Base-by-base conservation (phyloP, 441 rosid species). In the Pelargonium australe region DNA sequence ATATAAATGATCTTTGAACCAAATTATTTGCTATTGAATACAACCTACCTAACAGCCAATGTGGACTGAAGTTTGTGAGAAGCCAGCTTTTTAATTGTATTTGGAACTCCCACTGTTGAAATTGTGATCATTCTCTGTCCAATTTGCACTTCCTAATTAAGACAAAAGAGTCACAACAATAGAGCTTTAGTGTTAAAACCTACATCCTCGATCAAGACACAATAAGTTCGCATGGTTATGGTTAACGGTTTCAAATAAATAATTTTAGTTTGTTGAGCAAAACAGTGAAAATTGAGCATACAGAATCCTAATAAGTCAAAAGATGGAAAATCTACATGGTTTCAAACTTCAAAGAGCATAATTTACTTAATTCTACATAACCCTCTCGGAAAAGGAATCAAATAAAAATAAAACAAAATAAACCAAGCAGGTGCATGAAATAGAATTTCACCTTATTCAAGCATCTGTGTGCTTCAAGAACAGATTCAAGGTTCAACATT, bases 71-170 rank as follows among this genome's bases (percentile, higher is more conserved):
- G 96, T 73, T 95, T 95, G 75, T 85, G 87, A 82, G 96, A 77
- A 71, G 96, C 96, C 75, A 95, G 89, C 81, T 78, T 95, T 75
- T 84, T 88, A 63, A 95, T 87, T 65, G 99, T 91, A 86, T 92
- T 95, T 3, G 99, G 99, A 73, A 91, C 97, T 68, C 99, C 99
- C 63, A 95, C 97, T 0, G 97, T 86, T 16, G 97, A 90, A 76
- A 95, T 91, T 70, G 99, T 95, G 60, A 92, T 90, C 99, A 95
- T 91, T 77, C 97, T 81, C 87, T 91, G 97, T 67, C 99, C 97
- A 72, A 91, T 91, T 79, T 87, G 91, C 75, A 95, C 83, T 69
- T 95, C 99, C 99, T 20, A n/a, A n/a, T 95, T 73, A 23, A 71
- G 68, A 70, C 66, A 70, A 70, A 28, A 70, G 17, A 65, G 19